These are phyloP conservation scores for Acer saccharum DNA, from an alignment of 345 rosid genomes.

Conservation along the genomic window DNA sequence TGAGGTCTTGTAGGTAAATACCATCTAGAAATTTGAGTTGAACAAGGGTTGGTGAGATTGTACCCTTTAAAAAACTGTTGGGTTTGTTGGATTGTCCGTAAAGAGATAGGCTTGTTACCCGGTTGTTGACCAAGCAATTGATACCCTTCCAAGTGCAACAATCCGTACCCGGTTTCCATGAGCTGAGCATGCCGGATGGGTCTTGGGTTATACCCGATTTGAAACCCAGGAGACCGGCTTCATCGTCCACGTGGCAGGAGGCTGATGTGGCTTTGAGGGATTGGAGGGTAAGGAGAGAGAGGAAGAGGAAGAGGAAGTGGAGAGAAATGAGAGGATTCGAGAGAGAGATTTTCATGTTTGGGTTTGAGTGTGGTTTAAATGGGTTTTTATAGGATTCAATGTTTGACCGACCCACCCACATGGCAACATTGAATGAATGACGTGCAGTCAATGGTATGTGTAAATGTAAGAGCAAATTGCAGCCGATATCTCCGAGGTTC, in stretches of 20 bases:
- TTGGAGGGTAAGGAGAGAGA: slow-evolving; percentile 21
- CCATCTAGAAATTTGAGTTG: slow-evolving; percentile 54
- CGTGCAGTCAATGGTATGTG: too few relatives aligned
- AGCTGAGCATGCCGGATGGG: slow-evolving; percentile 56
- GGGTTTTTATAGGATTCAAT: neutral
- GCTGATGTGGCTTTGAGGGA: slow-evolving; percentile 32
- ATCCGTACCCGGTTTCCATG: slow-evolving; percentile 75
- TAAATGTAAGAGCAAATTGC: too few relatives aligned
- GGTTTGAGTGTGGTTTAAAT: neutral
- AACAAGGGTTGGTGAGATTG: slow-evolving; percentile 55
- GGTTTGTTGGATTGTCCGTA: slow-evolving; percentile 37
- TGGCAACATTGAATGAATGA: neutral
- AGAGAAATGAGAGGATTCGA: neutral
- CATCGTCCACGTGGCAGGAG: slow-evolving; percentile 65
- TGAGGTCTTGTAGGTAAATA: slow-evolving; percentile 45
- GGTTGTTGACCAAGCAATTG: slow-evolving; percentile 37
- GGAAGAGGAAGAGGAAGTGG: neutral
- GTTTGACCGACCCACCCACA: neutral
- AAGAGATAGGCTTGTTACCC: slow-evolving; percentile 49
- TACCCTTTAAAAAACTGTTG: slow-evolving; percentile 52
- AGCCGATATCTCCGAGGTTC: too few relatives aligned
- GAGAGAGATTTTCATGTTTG: slow-evolving; percentile 19
- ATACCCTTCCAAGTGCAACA: slow-evolving; percentile 69
- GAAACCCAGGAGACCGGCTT: slow-evolving; percentile 68
- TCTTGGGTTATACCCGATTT: slow-evolving; percentile 72